Base-by-base conservation (phyloP, 2,329 filamentous ascomycete genomes). In the Epichloe sibirici region DNA sequence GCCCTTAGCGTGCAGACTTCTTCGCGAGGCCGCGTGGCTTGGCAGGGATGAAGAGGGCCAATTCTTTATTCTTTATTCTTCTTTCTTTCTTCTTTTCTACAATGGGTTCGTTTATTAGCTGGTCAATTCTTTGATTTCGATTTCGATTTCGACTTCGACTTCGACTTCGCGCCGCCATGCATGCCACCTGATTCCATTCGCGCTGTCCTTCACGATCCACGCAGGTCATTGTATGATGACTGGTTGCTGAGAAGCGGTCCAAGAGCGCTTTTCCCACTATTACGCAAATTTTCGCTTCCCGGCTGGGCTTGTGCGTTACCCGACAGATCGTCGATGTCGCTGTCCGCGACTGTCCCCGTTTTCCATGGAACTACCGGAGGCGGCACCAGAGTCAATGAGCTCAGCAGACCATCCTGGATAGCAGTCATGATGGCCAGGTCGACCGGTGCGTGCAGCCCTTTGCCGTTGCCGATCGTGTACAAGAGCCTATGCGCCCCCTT, bases 381-480 rank as follows among this genome's bases (percentile, higher is more conserved):
- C 21, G 49, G 49, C 2, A 51, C 15, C 8, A 51, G 2, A 4
- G 49, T 47, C 8, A 51, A n/a, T 23, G 43, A 21, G 34, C 12
- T 51, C n/a, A 37, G 23, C 31, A 47, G 25, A 9, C 43, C 34
- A 8, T 51, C 47, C 5, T 51, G 49, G 8, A 51, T 31, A 11
- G 17, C 44, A 15, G 7, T 15, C 9, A 51, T 51, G 35, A 51
- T 51, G 44, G 49, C 49, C 13, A 47, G 44, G 21, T 51, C 49
- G 35, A 51, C 34, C 7, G 49, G 49, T 7, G 21, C 49, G 1
- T 23, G 25, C 8, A 51, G 31, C 7, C 49, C 21, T 3, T 28
- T n/a, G 21, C 43, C 35, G 7, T 47, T 51, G 21, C 49, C 49
- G 6, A 51, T 13, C 12, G 44, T 47, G 17, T 51, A 51, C 5